phyloP scores from a whole-genome alignment of 345 rosid species.

The Nephelium lappaceum region DNA sequence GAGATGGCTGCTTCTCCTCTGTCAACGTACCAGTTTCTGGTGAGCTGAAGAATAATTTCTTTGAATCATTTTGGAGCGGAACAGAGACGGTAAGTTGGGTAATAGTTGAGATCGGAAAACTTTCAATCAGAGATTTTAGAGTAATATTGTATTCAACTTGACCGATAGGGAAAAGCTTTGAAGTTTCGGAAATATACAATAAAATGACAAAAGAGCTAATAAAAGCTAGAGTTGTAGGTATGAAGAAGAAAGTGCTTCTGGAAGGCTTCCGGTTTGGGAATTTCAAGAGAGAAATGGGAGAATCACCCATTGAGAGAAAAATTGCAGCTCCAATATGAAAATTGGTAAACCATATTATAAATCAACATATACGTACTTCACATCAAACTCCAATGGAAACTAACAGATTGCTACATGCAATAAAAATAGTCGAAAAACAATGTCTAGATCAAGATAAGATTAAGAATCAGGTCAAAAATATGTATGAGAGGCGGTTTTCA shows the following conservation, averaged over 20 bases:
- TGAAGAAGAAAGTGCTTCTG: slow-evolving; percentile 36
- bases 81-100: too few species aligned
- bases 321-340: neutral
- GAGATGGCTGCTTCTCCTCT: neutral
- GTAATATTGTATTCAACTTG: too few species aligned
- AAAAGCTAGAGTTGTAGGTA: slow-evolving; percentile 46
- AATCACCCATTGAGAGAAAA: neutral
- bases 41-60: too few species aligned
- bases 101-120: too few species aligned
- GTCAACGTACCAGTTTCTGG: too few species aligned
- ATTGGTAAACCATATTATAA: neutral
- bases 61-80: too few species aligned
- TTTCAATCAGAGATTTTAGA: too few species aligned
- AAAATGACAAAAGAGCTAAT: slow-evolving; percentile 39
- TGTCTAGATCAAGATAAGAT: neutral
- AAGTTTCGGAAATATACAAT: slow-evolving; percentile 46
- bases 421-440: neutral
- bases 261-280: neutral
- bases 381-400: neutral
- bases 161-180: slow-evolving; percentile 30
- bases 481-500: neutral
- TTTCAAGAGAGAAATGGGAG: neutral
- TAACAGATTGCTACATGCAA: neutral
- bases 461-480: neutral
- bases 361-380: neutral